Conservation (phyloP, 2,329 filamentous ascomycete species). For the Coleophoma eucalyptorum region DNA sequence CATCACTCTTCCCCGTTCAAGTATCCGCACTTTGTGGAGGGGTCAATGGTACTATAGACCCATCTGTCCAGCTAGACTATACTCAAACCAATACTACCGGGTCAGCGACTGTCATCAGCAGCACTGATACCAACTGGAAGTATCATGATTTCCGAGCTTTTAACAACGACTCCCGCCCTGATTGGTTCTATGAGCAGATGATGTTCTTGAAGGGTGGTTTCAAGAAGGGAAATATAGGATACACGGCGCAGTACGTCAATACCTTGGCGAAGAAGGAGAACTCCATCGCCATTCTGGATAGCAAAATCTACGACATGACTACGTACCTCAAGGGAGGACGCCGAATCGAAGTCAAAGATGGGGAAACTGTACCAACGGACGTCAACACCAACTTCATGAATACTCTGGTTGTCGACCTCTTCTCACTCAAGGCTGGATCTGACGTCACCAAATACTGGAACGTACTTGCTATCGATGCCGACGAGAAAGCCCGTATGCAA, state of each 20-base stretch:
- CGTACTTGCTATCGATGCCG: conserved; percentile 54
- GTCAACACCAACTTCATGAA: conserved; percentile 79
- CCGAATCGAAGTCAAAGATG: conserved; percentile 51
- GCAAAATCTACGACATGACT: conserved; percentile 84
- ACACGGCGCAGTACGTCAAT: conserved; percentile 71
- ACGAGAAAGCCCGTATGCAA: conserved; percentile 64
- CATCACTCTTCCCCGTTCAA: conserved; percentile 85
- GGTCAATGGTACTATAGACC: conserved; percentile 58
- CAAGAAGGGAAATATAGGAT: conserved; percentile 85
- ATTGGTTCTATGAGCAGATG: conserved; percentile 94
- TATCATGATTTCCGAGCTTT: conserved; percentile 94
- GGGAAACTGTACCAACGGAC: conserved; percentile 41
- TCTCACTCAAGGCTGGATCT: conserved; percentile 68
- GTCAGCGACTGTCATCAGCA: conserved; percentile 59
- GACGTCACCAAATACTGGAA: conserved; percentile 87
- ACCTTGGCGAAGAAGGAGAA: conserved; percentile 61
- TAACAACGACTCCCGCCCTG: conserved; percentile 75
- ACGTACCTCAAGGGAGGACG: conserved; percentile 77
- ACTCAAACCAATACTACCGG: conserved; percentile 71
- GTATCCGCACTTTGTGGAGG: conserved; percentile 89
- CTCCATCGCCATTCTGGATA: conserved; percentile 74
- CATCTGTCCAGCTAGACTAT: conserved; percentile 81
- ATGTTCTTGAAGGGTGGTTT: conserved; percentile 71
- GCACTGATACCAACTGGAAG: conserved; percentile 65
- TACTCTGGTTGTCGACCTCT: conserved; percentile 67